Base-by-base conservation (phyloP, 306 rosid species). In the Rubus parviflorus region DNA sequence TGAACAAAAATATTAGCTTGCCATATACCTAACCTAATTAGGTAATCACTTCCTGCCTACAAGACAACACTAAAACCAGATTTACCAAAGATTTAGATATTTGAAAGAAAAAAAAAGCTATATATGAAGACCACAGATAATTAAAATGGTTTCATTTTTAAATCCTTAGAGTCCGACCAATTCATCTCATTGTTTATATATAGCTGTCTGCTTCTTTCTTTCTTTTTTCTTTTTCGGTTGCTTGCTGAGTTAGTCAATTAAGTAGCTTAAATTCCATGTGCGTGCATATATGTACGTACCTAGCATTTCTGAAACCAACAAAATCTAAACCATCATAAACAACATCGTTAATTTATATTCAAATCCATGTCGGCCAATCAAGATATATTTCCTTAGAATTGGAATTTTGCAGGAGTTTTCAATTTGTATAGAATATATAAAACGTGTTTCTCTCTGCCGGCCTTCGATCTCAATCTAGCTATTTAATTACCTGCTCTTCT, bases 41-140 rank as follows among this genome's bases (percentile, higher is more conserved):
- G 15, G 68, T 10, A 63, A 8, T 38, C 45, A 35, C 20, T n/a
- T 73, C 40, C 5, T n/a, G 56, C 40, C 5, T 56, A 41, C 8
- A 73, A 56, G 53, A 73, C 76, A 73, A 41, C 51, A 30, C 66
- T 13, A 56, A 73, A 73, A 73, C 37, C 76, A 56, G 58, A 73
- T 54, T 54, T 14, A 72, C 64, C 38, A 14, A 6, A 20, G 35
- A 72, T 72, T 72, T 51, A 40, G 52, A 40, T 72, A 38, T 70
- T 70, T 37, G 22, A 56, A 54, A 60, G 22, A 56, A 54, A 60
- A 73, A 8, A 8, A 30, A 40, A 38, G 38, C 17, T 5, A 0
- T 42, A 42, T 4, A 54, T 20, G 14, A 53, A 72, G 74, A 70
- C 9, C 48, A 52, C n/a, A 35, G 63, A 19, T 35, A 30, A 30